Percentiles rank a stretch among this genome's conserved stretches.
Conservation (phyloP, 768 basidiomycete species). For the Xerocomellus chrysenteron region DNA sequence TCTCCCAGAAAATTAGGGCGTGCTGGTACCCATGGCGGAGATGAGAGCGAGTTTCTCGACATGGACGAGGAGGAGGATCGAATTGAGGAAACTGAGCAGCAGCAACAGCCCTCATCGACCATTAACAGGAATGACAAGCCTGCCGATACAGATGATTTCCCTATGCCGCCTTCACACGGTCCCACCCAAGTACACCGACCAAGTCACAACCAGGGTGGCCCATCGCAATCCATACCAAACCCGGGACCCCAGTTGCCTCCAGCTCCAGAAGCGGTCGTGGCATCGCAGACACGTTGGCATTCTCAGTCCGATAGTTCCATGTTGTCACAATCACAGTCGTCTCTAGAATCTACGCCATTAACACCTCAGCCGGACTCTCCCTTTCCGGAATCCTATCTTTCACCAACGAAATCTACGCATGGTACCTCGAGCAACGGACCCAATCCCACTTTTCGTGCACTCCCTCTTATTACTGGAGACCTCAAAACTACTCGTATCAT, state of each 20-base stretch:
- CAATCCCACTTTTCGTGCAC: constrained; percentile 60
- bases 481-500: constrained; percentile 67
- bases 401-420: constrained; percentile 19
- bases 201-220: constrained; percentile 6
- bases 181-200: constrained; percentile 8
- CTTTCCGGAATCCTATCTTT: constrained; percentile 31
- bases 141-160: constrained; percentile 51
- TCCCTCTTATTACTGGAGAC: constrained; percentile 68
- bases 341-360: constrained; percentile 16
- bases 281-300: constrained; percentile 26
- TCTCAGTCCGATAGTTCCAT: constrained; percentile 21
- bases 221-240: constrained; percentile 10
- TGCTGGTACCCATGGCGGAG: constrained; percentile 16
- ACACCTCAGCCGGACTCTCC: constrained; percentile 29
- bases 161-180: constrained; percentile 42
- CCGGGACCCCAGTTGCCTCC: constrained; percentile 19
- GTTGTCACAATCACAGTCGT: constrained; percentile 25
- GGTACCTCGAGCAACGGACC: constrained; percentile 24
- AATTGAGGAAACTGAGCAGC: constrained; percentile 14
- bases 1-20: constrained; percentile 14
- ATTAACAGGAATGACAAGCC: constrained; percentile 30
- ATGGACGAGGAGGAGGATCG: constrained; percentile 42
- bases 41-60: constrained; percentile 64
- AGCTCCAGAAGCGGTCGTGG: constrained; percentile 12
- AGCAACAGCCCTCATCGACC: constrained; percentile 5